These are phyloP conservation scores for Diaporthe sp. DNA, from an alignment of 2,329 filamentous ascomycete species.

Conservation along the genomic window DNA sequence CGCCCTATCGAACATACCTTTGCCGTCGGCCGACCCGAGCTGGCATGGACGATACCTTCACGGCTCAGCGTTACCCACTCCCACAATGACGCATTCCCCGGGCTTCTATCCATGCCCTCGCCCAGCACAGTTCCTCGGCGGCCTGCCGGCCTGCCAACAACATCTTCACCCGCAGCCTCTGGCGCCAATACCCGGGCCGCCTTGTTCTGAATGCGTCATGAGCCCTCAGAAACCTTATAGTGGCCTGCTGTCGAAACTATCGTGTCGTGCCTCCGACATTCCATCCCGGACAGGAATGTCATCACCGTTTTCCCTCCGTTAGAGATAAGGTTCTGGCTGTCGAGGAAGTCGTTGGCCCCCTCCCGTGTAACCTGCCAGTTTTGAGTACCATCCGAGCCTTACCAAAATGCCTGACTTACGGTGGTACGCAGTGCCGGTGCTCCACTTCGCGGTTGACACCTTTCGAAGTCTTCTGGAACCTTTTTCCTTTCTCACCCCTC, in stretches of 20 bases:
- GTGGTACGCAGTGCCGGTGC: background rate
- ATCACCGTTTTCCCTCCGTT: background rate
- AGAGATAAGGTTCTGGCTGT: constrained; percentile 14
- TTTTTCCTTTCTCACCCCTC: background rate
- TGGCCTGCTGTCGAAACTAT: constrained; percentile 28
- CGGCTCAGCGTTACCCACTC: background rate
- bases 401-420: background rate
- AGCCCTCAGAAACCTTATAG: constrained; percentile 16
- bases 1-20: background rate
- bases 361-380: background rate
- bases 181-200: background rate
- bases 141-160: background rate
- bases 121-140: background rate
- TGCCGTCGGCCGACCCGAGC: background rate
- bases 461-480: constrained; percentile 29
- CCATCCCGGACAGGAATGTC: constrained; percentile 2
- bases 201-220: constrained; percentile 3
- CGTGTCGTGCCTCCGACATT: background rate
- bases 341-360: background rate
- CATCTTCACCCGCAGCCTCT: background rate
- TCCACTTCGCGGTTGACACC: background rate
- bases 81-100: background rate
- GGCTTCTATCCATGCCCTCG: background rate
- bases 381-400: background rate
- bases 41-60: background rate